Conservation (phyloP, 257 asterid genomes). For the Rehmannia glutinosa region DNA sequence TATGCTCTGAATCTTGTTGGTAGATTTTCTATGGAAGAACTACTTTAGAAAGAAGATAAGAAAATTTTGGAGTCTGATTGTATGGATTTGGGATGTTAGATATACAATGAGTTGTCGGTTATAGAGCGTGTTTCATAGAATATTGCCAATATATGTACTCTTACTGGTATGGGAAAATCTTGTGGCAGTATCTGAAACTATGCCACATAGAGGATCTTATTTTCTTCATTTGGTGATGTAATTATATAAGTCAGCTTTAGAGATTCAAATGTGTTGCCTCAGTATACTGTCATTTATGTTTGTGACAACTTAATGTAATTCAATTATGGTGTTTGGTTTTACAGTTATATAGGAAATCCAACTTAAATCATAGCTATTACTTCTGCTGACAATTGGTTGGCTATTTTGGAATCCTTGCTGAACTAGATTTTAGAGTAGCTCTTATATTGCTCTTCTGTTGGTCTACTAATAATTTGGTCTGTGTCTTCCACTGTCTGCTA, state of each 20-base stretch:
- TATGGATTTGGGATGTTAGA: neutral
- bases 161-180: neutral
- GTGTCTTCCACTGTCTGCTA: neutral
- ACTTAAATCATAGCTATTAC: neutral
- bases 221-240: neutral
- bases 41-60: neutral
- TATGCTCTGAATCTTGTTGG: neutral
- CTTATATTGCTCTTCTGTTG: neutral
- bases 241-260: neutral
- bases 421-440: conserved; percentile 1
- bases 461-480: neutral
- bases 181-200: neutral
- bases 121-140: neutral
- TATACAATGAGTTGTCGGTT: conserved; percentile 1
- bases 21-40: neutral
- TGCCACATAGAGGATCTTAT: neutral
- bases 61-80: neutral
- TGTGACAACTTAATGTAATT: too few relatives aligned
- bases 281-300: neutral
- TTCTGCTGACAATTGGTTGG: neutral
- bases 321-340: neutral
- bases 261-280: neutral
- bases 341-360: neutral
- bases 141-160: neutral
- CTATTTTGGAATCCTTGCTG: conserved; percentile 7